Conservation (phyloP, 2,329 filamentous ascomycete species). For the Cladobotryum protrusum region DNA sequence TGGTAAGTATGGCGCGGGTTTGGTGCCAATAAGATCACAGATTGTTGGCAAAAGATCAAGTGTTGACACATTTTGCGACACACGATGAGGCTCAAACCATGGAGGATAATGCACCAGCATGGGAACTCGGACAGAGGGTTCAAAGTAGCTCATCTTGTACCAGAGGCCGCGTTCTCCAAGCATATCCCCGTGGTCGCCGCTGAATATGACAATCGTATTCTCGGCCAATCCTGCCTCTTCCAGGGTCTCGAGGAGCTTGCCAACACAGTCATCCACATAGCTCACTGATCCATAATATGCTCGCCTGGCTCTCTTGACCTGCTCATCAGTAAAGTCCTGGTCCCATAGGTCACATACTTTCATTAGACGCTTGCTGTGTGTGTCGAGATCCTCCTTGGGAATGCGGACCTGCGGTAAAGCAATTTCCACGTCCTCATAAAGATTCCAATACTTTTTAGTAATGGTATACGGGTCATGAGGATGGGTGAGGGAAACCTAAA, state of each 20-base stretch:
- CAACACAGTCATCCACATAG: constrained; percentile 90
- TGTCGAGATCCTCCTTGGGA: constrained; percentile 73
- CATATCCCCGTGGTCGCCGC: constrained; percentile 94
- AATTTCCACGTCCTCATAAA: constrained; percentile 86
- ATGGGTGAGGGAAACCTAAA: constrained; percentile 76
- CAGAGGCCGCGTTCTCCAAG: constrained; percentile 85
- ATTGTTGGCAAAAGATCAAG: constrained; percentile 87
- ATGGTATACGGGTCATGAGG: constrained; percentile 95
- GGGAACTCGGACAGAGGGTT: constrained; percentile 83
- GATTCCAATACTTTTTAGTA: constrained; percentile 86
- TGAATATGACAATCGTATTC: constrained; percentile 87
- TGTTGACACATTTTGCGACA: constrained; percentile 81
- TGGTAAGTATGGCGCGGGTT: constrained; percentile 63
- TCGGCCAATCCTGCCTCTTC: constrained; percentile 74
- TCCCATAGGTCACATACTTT: constrained; percentile 84
- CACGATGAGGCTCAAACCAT: constrained; percentile 66
- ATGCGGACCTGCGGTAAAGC: constrained; percentile 73
- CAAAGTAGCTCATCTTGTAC: constrained; percentile 98
- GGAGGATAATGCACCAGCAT: constrained; percentile 78
- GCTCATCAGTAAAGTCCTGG: constrained; percentile 74
- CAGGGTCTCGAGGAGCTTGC: constrained; percentile 69
- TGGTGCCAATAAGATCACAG: constrained; percentile 71
- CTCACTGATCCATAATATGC: constrained; percentile 92
- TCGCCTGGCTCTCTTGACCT: constrained; percentile 76
- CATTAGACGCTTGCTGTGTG: constrained; percentile 79